phyloP scores from a whole-genome alignment of 495 filamentous ascomycete genomes.

The Durotheca rogersii region DNA sequence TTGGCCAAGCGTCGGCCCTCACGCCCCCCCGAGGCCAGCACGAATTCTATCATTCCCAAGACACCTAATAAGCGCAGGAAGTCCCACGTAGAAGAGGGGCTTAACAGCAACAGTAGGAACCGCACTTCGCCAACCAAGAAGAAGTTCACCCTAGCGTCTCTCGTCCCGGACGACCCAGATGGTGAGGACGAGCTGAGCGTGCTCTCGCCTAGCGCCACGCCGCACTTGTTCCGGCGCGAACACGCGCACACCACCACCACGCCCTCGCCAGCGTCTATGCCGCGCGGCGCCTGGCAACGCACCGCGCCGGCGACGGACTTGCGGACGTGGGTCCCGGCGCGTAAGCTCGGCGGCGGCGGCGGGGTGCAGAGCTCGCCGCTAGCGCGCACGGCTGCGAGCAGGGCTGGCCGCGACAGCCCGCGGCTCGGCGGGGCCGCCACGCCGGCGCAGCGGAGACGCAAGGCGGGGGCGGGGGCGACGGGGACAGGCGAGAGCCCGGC shows the following conservation, averaged over 20 bases:
- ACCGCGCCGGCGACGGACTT: slow-evolving; percentile 28
- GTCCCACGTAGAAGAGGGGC: neutral
- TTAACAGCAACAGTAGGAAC: neutral
- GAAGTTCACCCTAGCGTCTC: slow-evolving; percentile 24
- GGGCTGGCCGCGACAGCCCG: slow-evolving; percentile 1
- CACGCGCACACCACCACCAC: slow-evolving; percentile 4
- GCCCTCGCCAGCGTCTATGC: too few species aligned
- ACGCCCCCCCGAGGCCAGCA: neutral
- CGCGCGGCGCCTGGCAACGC: slow-evolving; percentile 10
- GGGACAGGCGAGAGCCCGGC: slow-evolving; percentile 28
- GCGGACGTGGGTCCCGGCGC: slow-evolving; percentile 10
- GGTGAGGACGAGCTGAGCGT: slow-evolving; percentile 33
- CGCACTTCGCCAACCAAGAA: slow-evolving; percentile 18
- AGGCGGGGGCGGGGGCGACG: neutral
- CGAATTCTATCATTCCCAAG: slow-evolving; percentile 6
- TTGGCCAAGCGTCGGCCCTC: neutral
- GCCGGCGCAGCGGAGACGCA: slow-evolving; percentile 10
- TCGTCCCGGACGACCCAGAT: slow-evolving; percentile 26
- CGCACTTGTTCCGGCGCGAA: slow-evolving; percentile 12
- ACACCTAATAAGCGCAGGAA: slow-evolving; percentile 30
- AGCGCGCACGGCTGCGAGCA: slow-evolving; percentile 13
- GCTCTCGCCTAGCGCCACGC: slow-evolving; percentile 16
- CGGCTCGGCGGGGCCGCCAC: slow-evolving; percentile 15
- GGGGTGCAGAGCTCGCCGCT: slow-evolving; percentile 29
- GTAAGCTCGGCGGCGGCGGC: neutral